Conservation (phyloP, 129 eudicot genomes). For the Arctium lappa region DNA sequence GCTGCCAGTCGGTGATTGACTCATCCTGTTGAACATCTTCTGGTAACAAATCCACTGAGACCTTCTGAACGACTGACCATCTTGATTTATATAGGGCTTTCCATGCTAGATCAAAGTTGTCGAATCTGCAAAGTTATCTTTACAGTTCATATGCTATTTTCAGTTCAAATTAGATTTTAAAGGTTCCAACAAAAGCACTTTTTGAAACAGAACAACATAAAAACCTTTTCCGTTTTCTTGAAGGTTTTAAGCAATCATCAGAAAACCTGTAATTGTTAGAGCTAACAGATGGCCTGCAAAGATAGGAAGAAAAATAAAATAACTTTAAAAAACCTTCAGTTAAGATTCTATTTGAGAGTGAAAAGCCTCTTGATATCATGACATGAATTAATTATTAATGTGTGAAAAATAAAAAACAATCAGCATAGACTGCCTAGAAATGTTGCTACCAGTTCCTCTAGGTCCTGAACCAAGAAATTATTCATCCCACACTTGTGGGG, state of each 20-base stretch:
- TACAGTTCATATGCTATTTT: background rate
- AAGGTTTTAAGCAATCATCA: slow-evolving; percentile 8
- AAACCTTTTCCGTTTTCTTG: slow-evolving; percentile 54
- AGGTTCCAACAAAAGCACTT: background rate
- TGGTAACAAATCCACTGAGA: slow-evolving; percentile 6
- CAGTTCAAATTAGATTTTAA: slow-evolving; percentile 6
- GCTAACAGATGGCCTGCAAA: slow-evolving; percentile 31
- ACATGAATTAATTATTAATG: background rate
- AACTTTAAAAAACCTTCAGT: background rate
- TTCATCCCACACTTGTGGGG: background rate
- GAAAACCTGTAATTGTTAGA: slow-evolving; percentile 10
- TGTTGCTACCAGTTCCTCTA: background rate
- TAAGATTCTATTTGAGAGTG: background rate
- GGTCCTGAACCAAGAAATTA: background rate
- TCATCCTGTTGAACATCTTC: slow-evolving; percentile 22
- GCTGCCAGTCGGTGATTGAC: slow-evolving; percentile 54
- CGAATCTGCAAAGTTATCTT: slow-evolving; percentile 44
- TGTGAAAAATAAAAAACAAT: background rate
- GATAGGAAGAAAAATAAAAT: background rate
- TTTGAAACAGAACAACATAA: background rate
- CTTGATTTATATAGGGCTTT: slow-evolving; percentile 44
- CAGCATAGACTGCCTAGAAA: background rate
- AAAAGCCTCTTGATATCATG: background rate
- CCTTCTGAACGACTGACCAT: slow-evolving; percentile 39
- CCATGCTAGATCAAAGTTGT: slow-evolving; percentile 56